Conservation (phyloP, 257 asterid species). For the Ligustrum vulgare region DNA sequence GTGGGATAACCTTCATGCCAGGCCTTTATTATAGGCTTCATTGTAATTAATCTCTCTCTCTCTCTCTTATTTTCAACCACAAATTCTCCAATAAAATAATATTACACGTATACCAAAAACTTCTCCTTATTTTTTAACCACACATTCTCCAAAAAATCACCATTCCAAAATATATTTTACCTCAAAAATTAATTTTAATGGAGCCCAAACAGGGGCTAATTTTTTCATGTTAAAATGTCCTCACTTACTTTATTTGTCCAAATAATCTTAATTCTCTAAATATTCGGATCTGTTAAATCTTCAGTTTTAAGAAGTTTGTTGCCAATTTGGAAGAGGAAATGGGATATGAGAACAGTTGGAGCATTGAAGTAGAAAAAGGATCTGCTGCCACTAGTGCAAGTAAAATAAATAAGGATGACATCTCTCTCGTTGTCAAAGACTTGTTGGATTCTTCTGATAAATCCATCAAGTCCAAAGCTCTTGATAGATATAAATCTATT, state of each 20-base stretch:
- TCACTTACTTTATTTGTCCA: slow-evolving; percentile 10
- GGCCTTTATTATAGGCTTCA: background rate
- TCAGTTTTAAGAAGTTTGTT: slow-evolving; percentile 79
- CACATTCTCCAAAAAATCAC: no score
- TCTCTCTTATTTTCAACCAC: no score
- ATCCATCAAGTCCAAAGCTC: slow-evolving; percentile 59
- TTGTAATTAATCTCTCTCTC: no score
- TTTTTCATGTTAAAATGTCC: background rate
- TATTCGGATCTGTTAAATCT: slow-evolving; percentile 29
- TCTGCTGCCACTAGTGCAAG: slow-evolving; percentile 34
- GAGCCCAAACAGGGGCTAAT: background rate
- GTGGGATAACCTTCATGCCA: background rate
- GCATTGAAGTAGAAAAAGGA: slow-evolving; percentile 37
- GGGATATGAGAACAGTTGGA: slow-evolving; percentile 36
- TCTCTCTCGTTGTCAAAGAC: slow-evolving; percentile 58
- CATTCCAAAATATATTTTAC: no score
- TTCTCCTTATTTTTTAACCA: no score
- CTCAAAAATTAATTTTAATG: no score
- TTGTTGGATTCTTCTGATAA: slow-evolving; percentile 61
- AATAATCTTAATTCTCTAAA: slow-evolving; percentile 10
- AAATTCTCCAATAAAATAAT: no score
- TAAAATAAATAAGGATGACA: slow-evolving; percentile 48
- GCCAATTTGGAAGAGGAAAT: slow-evolving; percentile 69
- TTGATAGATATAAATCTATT: slow-evolving; percentile 53
- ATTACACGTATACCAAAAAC: no score